Percentiles rank a stretch among this genome's conserved stretches.
Conservation (phyloP, 441 rosid genomes). For the Cnidoscolus chayamansa region DNA sequence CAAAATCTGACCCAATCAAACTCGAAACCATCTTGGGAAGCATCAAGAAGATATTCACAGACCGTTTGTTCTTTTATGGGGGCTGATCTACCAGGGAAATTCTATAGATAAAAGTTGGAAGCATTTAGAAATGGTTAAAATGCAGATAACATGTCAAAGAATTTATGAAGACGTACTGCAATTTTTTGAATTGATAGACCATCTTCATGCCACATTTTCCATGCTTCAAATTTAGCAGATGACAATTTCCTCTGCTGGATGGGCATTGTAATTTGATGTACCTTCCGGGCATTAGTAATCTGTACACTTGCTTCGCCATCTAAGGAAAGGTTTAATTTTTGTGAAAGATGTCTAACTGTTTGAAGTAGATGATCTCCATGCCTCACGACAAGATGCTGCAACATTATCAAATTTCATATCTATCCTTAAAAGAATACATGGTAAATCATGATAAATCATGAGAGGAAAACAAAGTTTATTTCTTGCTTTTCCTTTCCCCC, state of each 20-base stretch:
- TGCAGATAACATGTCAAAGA: not conserved
- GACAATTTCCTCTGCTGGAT: conserved; percentile 27
- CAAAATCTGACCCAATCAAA: conserved; percentile 41
- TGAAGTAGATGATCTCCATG: conserved; percentile 47
- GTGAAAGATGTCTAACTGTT: conserved; percentile 31
- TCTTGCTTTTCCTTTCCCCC: too few species aligned
- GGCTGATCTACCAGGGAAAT: conserved; percentile 41
- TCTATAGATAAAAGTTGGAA: conserved; percentile 27
- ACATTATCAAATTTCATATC: conserved; percentile 18
- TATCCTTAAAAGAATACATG: not conserved
- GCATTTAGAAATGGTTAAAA: not conserved
- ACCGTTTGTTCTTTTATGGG: conserved; percentile 52
- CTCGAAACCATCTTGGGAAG: conserved; percentile 38
- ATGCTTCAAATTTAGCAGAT: conserved; percentile 45
- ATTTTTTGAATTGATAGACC: conserved; percentile 38
- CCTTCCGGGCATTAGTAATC: conserved; percentile 17
- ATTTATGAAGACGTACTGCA: conserved; percentile 36
- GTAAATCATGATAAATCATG: not conserved
- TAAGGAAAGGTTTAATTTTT: conserved; percentile 41
- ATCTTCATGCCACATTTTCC: conserved; percentile 50
- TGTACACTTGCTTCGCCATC: conserved; percentile 34
- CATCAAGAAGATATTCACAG: conserved; percentile 42
- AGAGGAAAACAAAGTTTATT: not conserved
- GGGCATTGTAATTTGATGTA: conserved; percentile 10
- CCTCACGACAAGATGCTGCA: conserved; percentile 42